Conservation (phyloP, 345 rosid species). For the Kernera saxatilis region DNA sequence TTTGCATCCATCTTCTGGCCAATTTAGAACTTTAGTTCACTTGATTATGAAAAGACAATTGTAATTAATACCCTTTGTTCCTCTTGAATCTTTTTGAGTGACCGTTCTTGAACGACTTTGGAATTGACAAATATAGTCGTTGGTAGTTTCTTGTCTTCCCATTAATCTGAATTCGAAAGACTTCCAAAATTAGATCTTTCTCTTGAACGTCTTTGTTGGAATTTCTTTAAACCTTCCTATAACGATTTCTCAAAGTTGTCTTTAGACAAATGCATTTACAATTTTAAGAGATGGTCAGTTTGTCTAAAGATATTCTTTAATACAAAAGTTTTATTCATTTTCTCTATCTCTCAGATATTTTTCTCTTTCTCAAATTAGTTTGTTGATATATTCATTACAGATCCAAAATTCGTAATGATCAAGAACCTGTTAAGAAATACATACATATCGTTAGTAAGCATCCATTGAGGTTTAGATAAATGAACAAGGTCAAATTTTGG, state of each 20-base stretch:
- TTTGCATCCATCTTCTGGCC: not conserved
- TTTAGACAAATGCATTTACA: not conserved
- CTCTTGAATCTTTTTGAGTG: not conserved
- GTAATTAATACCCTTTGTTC: not conserved
- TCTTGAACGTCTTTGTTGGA: not conserved
- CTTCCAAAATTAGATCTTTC: not conserved
- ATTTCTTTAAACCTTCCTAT: no score
- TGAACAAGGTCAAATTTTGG: slow-evolving; percentile 21
- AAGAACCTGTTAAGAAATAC: not conserved
- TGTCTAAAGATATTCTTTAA: not conserved
- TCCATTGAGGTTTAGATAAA: not conserved
- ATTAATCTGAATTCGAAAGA: not conserved
- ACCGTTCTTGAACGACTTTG: not conserved
- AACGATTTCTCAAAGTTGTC: not conserved
- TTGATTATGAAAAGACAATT: not conserved
- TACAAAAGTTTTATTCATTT: not conserved
- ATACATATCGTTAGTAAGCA: not conserved
- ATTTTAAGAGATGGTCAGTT: not conserved
- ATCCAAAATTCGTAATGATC: not conserved
- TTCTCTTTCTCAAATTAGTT: not conserved
- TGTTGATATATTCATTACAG: not conserved
- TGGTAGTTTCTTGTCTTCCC: not conserved
- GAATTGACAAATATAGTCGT: not conserved
- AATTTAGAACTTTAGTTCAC: not conserved
- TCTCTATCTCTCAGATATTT: not conserved